Evolutionary conservation across 2,329 filamentous ascomycete species (phyloP), one percentile per base, ranked within the genome.

Genomic region (Neofusicoccum laricinum): DNA sequence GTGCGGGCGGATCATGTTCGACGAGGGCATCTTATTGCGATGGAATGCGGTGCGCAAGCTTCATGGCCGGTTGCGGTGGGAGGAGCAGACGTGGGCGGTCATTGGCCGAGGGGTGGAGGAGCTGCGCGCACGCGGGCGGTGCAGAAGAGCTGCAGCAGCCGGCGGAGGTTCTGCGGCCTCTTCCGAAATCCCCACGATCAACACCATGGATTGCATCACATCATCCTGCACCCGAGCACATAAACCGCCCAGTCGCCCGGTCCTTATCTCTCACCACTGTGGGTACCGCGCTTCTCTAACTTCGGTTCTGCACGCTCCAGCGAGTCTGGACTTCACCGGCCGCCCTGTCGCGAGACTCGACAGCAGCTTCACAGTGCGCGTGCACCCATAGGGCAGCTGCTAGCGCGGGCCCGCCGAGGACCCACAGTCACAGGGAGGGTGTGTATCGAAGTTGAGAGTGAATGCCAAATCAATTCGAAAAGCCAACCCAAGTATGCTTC

Each of bases 221-320:
- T 50, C 58, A 61, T 61, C 34, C 45, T 30, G 12, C 8, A 6
- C 30, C 45, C 21, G n/a, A 61, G 45, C 58, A 61, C 58, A 45
- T 32, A 50, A 32, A 61, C 58, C 43, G 58, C 43, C 46, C 58
- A 50, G 19, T n/a, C 41, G 30, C n/a, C 17, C 41, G 38, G 21
- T 36, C 55, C 55, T 59, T 59, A 59, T 59, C 55, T 59, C 55
- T 59, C 41, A 46, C 55, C 55, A 59, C 55, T 36, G 55, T 59
- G 40, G 55, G n/a, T 40, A n/a, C 55, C 17, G 15, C 8, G 17
- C 14, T 43, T 41, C 51, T 32, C 19, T 21, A 59, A 59, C 46
- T 45, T 59, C 55, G 41, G 55, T 15, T 59, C 32, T 21, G 40
- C 41, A 59, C 55, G 41, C 40, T 36, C 55, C 36, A 38, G 10